Conservation (phyloP, 805 yeast genomes). For the Vanderwaltozyma yarrowii region DNA sequence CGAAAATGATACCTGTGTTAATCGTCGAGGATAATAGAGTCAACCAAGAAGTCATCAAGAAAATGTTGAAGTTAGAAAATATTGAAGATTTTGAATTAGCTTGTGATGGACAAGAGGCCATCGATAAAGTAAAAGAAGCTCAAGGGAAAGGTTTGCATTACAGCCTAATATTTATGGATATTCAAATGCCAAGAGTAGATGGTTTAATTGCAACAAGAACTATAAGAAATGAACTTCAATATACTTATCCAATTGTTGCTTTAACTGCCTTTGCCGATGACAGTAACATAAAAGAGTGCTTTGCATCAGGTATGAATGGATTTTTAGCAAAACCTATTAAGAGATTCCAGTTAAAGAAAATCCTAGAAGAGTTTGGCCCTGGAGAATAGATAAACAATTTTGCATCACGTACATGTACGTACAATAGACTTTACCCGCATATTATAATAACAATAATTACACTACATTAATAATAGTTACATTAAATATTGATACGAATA, state of each 20-base stretch:
- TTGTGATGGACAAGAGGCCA: slow-evolving; percentile 85
- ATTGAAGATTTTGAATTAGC: slow-evolving; percentile 63
- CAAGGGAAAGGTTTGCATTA: slow-evolving; percentile 34
- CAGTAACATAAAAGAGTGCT: slow-evolving; percentile 75
- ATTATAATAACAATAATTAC: too few relatives aligned
- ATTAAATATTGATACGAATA: background rate
- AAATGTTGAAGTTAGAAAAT: slow-evolving; percentile 85
- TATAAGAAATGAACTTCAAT: slow-evolving; percentile 54
- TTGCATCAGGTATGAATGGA: slow-evolving; percentile 87
- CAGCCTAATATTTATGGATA: slow-evolving; percentile 89
- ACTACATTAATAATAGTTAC: background rate
- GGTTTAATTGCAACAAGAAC: slow-evolving; percentile 75
- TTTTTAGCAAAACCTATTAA: slow-evolving; percentile 83
- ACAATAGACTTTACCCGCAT: too few relatives aligned
- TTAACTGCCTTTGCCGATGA: slow-evolving; percentile 94
- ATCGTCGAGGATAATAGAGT: slow-evolving; percentile 94
- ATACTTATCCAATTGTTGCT: slow-evolving; percentile 74
- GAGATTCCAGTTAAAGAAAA: slow-evolving; percentile 53
- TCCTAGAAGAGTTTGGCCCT: slow-evolving; percentile 29
- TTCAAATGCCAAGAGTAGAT: slow-evolving; percentile 92
- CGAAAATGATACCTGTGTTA: slow-evolving; percentile 36
- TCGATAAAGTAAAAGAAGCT: slow-evolving; percentile 49
- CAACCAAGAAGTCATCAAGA: slow-evolving; percentile 83
- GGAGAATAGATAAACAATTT: too few relatives aligned
- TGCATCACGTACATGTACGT: too few relatives aligned